A percentile compares a stretch with the other conserved stretches of the same genome.
These are phyloP conservation scores for Aspergillus fumigatus DNA, from an alignment of 2,329 filamentous ascomycete species.

Conservation along the genomic window DNA sequence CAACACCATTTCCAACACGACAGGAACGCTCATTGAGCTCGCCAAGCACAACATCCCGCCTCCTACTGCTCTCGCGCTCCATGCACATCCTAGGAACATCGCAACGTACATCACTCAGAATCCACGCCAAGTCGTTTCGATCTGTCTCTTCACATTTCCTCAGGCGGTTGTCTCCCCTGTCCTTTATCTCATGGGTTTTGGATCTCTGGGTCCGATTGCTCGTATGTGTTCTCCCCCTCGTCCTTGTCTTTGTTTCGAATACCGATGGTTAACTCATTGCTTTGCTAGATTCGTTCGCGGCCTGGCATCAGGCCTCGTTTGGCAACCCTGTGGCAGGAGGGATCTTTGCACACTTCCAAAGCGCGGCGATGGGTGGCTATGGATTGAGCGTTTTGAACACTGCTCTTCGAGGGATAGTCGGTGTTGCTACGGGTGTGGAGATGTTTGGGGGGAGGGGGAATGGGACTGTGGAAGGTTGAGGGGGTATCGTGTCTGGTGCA, in stretches of 20 bases:
- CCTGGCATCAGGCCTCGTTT: background rate
- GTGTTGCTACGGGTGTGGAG: background rate
- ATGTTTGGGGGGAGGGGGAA: background rate
- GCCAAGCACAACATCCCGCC: background rate
- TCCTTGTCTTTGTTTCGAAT: too few relatives aligned
- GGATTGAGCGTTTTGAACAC: background rate
- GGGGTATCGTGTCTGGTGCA: too few relatives aligned
- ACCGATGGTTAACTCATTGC: background rate
- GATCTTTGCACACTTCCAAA: background rate
- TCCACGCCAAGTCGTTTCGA: background rate
- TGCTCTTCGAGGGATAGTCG: background rate
- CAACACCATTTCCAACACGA: background rate
- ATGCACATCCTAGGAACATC: background rate
- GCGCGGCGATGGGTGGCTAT: conserved; percentile 4
- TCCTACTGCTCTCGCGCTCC: too few relatives aligned
- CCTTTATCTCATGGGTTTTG: background rate
- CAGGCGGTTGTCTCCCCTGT: background rate
- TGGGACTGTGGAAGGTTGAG: background rate
- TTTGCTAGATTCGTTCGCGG: background rate
- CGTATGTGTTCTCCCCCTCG: background rate
- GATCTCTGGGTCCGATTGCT: background rate
- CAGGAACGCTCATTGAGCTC: background rate
- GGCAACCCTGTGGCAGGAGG: background rate
- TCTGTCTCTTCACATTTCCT: background rate
- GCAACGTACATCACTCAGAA: background rate